These are phyloP conservation scores for Hevea brasiliensis DNA, from an alignment of 345 rosid species.

Conservation along the genomic window DNA sequence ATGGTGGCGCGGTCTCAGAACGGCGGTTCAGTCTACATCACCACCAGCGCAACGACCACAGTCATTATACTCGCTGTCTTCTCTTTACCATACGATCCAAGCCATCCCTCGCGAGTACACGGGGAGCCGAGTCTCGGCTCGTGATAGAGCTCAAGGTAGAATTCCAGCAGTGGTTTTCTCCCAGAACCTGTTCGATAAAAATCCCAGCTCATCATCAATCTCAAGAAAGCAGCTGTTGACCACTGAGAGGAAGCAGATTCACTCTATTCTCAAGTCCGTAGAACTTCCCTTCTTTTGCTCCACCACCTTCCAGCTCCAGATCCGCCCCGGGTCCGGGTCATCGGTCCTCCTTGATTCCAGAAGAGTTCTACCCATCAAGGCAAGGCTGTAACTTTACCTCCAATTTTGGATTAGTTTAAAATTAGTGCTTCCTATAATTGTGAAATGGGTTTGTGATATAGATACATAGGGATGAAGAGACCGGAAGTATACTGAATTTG, in stretches of 20 bases:
- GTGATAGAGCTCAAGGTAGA: slow-evolving; percentile 69
- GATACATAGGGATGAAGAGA: slow-evolving; percentile 81
- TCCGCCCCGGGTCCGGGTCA: slow-evolving; percentile 81
- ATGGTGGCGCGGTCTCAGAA: slow-evolving; percentile 52
- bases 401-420: background rate
- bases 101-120: slow-evolving; percentile 68
- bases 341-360: slow-evolving; percentile 69
- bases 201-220: slow-evolving; percentile 31
- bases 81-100: slow-evolving; percentile 63
- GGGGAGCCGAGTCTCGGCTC: slow-evolving; percentile 56
- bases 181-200: slow-evolving; percentile 48
- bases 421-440: background rate
- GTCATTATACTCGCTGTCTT: slow-evolving; percentile 21
- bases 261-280: slow-evolving; percentile 58
- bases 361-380: slow-evolving; percentile 81
- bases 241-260: slow-evolving; percentile 71
- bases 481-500: slow-evolving; percentile 77
- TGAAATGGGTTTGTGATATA: slow-evolving; percentile 27
- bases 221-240: slow-evolving; percentile 70
- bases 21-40: slow-evolving; percentile 30
- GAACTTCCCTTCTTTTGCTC: slow-evolving; percentile 70
- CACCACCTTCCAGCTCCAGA: slow-evolving; percentile 71
- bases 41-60: slow-evolving; percentile 7
- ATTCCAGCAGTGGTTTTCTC: slow-evolving; percentile 78
- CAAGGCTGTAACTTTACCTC: background rate